Evolutionary conservation across 192 early-diverging fungal genomes (phyloP).

Genomic region (Backusella circina): DNA sequence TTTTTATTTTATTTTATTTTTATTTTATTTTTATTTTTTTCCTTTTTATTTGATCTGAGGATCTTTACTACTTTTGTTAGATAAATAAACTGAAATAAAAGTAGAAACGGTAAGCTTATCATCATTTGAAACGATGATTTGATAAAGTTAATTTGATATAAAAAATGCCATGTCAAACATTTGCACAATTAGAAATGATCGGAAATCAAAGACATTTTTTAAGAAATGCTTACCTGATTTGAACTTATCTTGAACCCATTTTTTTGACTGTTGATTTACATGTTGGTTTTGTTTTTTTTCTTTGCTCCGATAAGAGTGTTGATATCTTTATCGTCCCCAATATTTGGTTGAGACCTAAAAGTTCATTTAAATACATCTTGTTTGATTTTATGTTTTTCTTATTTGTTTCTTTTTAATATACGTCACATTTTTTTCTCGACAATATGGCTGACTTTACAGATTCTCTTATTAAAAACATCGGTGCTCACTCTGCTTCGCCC

Average conservation of each 20-base stretch:
- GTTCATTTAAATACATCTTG: not conserved
- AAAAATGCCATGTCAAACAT: not conserved
- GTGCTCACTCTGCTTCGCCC: slow-evolving; percentile 10
- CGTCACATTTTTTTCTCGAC: not conserved
- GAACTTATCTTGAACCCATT: not conserved
- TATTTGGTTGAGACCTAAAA: slow-evolving; percentile 2
- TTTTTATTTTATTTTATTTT: too few species aligned
- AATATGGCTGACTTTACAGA: slow-evolving; percentile 15
- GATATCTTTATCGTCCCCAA: not conserved
- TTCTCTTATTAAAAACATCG: slow-evolving; percentile 21
- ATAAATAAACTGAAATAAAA: not conserved
- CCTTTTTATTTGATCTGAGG: too few species aligned
- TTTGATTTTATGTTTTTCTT: slow-evolving; percentile 9
- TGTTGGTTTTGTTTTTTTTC: not conserved
- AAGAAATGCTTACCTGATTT: not conserved
- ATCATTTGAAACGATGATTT: not conserved
- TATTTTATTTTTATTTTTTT: not conserved
- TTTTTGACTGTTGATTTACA: not conserved
- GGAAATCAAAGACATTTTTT: not conserved
- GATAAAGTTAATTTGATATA: not conserved
- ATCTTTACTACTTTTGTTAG: not conserved
- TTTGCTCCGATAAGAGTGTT: not conserved
- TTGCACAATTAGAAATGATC: not conserved
- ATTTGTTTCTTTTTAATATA: not conserved
- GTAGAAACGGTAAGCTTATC: not conserved